These are phyloP conservation scores for Arabidopsis suecica DNA, from an alignment of 345 rosid genomes.

Conservation along the genomic window DNA sequence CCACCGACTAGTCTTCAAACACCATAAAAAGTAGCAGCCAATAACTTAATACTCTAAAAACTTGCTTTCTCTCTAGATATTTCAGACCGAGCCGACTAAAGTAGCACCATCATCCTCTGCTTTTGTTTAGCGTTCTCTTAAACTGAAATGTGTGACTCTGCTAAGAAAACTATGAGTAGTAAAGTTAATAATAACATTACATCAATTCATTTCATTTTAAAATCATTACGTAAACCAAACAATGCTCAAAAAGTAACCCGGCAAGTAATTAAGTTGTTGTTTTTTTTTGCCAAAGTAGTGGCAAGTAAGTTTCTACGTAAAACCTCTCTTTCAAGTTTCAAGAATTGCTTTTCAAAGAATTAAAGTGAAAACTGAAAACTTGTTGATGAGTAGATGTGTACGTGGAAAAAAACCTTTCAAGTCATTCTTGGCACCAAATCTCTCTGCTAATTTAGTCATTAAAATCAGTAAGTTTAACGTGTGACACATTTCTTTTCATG, in stretches of 20 bases:
- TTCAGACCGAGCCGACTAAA: too few relatives aligned
- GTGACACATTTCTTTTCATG: not conserved
- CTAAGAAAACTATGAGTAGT: conserved; percentile 10
- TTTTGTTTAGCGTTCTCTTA: conserved; percentile 21
- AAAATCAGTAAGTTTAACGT: not conserved
- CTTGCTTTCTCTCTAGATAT: too few relatives aligned
- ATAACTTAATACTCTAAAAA: too few relatives aligned
- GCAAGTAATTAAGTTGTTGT: not conserved
- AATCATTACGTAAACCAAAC: not conserved
- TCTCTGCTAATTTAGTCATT: not conserved
- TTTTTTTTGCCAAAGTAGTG: too few relatives aligned
- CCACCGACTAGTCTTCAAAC: too few relatives aligned
- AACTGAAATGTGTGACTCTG: conserved; percentile 8
- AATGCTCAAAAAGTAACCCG: not conserved
- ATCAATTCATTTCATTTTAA: not conserved
- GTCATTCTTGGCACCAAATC: not conserved
- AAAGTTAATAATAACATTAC: not conserved
- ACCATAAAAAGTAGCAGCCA: too few relatives aligned
- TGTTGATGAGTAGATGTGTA: not conserved
- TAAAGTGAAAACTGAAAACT: not conserved
- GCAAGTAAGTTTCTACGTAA: not conserved
- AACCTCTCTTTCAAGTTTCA: not conserved
- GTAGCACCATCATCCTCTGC: not conserved
- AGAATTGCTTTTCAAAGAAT: not conserved
- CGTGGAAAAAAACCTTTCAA: not conserved